A percentile compares a stretch with the other conserved stretches of the same genome.
These are phyloP conservation scores for Pachysandra terminalis DNA, from an alignment of 164 flowering plant species.

Conservation along the genomic window DNA sequence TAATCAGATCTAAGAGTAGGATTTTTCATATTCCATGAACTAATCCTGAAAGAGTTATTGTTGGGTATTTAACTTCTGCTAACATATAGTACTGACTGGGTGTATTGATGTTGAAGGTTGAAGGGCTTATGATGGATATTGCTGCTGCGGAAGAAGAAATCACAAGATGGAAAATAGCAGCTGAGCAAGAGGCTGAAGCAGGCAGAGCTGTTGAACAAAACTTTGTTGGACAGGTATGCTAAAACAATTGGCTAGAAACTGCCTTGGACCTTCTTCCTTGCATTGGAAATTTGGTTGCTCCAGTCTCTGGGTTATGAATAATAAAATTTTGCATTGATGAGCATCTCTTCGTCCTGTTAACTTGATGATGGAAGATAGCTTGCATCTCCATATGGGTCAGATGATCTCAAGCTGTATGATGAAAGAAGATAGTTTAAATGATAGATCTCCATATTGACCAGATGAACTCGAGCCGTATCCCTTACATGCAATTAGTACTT, in stretches of 20 bases:
- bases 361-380: too few species aligned
- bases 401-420: too few species aligned
- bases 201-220: slow-evolving; percentile 90
- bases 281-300: not conserved
- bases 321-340: too few species aligned
- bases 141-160: slow-evolving; percentile 96
- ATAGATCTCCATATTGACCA: too few species aligned
- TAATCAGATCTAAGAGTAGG: not conserved
- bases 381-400: too few species aligned
- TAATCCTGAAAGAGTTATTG: not conserved
- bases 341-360: too few species aligned
- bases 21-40: not conserved
- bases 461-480: too few species aligned
- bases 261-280: not conserved
- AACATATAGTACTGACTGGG: not conserved
- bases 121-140: slow-evolving; percentile 96
- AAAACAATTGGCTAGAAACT: not conserved
- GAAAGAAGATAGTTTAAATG: too few species aligned
- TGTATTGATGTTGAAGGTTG: slow-evolving; percentile 47
- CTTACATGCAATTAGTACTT: too few species aligned
- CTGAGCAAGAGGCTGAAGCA: slow-evolving; percentile 97
- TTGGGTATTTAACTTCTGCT: not conserved
- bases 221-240: slow-evolving; percentile 57
- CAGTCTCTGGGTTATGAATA: too few species aligned
- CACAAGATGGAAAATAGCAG: slow-evolving; percentile 91